Percentiles rank a stretch among this genome's conserved stretches.
phyloP scores from a whole-genome alignment of 225 moss, liverwort and hornwort species.

The Polytrichum commune region DNA sequence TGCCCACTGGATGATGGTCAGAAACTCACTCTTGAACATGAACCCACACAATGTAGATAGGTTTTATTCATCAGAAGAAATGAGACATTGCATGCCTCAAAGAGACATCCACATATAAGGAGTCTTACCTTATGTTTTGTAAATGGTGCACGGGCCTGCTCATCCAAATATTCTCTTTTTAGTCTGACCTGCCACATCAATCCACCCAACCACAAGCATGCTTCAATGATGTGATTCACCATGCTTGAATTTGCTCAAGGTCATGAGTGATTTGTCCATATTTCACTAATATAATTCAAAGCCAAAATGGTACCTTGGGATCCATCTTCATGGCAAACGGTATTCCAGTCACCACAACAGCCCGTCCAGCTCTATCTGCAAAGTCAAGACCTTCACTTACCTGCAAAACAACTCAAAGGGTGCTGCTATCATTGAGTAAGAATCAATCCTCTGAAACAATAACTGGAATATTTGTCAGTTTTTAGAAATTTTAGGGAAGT shows the following conservation, averaged over 20 bases:
- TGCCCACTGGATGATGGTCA: no score
- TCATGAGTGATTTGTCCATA: no score
- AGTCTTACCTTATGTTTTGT: conserved; percentile 54
- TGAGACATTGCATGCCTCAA: no score
- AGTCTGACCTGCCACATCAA: conserved; percentile 66
- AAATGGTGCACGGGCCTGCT: conserved; percentile 48
- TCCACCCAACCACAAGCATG: no score
- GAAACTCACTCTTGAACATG: no score
- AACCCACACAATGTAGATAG: no score
- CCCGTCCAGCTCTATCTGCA: conserved; percentile 93
- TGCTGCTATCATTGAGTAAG: background rate
- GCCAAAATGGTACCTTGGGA: conserved; percentile 62
- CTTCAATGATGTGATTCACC: background rate
- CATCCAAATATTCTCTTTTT: conserved; percentile 92
- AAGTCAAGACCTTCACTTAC: conserved; percentile 99
- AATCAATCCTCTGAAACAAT: background rate
- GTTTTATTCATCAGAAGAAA: no score
- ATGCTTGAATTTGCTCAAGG: no score
- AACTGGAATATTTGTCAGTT: no score
- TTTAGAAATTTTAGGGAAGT: no score
- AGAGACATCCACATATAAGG: background rate
- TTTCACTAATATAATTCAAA: no score
- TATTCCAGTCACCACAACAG: conserved; percentile 94
- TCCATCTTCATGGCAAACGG: conserved; percentile 99
- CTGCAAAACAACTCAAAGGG: conserved; percentile 28